phyloP scores from a whole-genome alignment of 108 stramenopile genomes.

The Heterococcus sp. region DNA sequence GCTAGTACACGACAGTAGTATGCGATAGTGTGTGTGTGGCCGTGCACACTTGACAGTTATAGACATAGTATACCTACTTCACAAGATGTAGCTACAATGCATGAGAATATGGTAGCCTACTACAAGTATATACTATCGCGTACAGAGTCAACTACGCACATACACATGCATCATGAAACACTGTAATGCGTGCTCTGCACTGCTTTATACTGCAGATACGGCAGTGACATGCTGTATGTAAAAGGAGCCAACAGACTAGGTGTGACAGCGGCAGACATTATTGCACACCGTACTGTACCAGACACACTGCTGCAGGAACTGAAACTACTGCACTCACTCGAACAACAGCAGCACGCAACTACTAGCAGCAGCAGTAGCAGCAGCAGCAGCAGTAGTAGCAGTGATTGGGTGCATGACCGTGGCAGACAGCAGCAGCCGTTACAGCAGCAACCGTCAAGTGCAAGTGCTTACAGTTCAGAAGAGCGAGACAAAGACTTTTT shows the following conservation, averaged over 20 bases:
- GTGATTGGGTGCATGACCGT: not conserved
- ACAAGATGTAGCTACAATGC: conserved; percentile 3
- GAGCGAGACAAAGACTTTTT: conserved; percentile 27
- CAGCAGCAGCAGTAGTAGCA: not conserved
- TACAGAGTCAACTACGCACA: not conserved
- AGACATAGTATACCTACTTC: conserved; percentile 33
- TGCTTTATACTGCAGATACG: not conserved
- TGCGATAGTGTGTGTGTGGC: not conserved
- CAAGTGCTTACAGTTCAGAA: no score
- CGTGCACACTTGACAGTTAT: not conserved
- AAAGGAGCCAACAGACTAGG: conserved; percentile 9
- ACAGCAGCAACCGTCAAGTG: no score
- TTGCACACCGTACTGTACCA: conserved; percentile 16
- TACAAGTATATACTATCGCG: not conserved
- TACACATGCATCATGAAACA: not conserved
- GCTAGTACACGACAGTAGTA: not conserved
- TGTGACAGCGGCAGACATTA: conserved; percentile 10
- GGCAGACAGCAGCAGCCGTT: not conserved
- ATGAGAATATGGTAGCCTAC: not conserved
- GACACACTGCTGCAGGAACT: conserved; percentile 1
- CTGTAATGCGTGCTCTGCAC: not conserved
- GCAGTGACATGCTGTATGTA: conserved; percentile 3
- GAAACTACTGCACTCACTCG: not conserved
- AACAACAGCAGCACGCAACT: not conserved
- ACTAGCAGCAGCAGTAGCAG: conserved; percentile 6